These are phyloP conservation scores for Setaria italica DNA, from an alignment of 202 grass and related monocot species.

Conservation along the genomic window DNA sequence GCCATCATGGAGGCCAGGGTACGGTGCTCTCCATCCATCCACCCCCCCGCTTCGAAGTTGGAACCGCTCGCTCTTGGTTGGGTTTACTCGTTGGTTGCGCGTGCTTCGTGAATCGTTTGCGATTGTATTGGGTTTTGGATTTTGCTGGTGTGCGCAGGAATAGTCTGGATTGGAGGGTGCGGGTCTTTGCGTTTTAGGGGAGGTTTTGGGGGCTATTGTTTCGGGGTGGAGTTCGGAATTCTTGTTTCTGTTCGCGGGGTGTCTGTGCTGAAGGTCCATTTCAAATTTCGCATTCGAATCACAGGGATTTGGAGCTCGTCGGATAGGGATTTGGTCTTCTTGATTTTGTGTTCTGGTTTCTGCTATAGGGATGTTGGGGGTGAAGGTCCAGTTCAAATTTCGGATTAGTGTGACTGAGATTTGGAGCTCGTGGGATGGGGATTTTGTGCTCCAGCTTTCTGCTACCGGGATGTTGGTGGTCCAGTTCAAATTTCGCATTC, in stretches of 20 bases:
- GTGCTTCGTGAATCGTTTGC: neutral
- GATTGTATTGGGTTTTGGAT: slow-evolving; percentile 5
- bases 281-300: slow-evolving; percentile 22
- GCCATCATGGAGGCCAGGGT: slow-evolving; percentile 79
- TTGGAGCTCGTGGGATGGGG: neutral
- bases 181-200: slow-evolving; percentile 21
- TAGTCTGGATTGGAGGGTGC: slow-evolving; percentile 13
- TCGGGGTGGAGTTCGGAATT: slow-evolving; percentile 33
- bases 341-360: slow-evolving; percentile 12
- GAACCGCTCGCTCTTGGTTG: neutral
- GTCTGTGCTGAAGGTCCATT: neutral
- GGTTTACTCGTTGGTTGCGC: neutral
- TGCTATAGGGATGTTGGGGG: neutral
- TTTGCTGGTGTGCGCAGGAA: neutral
- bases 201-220: slow-evolving; percentile 44
- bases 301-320: slow-evolving; percentile 7
- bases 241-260: neutral
- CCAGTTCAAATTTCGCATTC: slow-evolving; percentile 17
- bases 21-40: neutral
- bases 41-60: neutral
- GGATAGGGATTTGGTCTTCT: neutral
- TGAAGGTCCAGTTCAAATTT: slow-evolving; percentile 27
- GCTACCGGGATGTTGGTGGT: neutral
- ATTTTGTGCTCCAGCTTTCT: slow-evolving; percentile 26
- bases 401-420: neutral